Percentiles rank a stretch among this genome's conserved stretches.
phyloP scores from a whole-genome alignment of 345 rosid genomes.

The Gynandropsis gynandra region DNA sequence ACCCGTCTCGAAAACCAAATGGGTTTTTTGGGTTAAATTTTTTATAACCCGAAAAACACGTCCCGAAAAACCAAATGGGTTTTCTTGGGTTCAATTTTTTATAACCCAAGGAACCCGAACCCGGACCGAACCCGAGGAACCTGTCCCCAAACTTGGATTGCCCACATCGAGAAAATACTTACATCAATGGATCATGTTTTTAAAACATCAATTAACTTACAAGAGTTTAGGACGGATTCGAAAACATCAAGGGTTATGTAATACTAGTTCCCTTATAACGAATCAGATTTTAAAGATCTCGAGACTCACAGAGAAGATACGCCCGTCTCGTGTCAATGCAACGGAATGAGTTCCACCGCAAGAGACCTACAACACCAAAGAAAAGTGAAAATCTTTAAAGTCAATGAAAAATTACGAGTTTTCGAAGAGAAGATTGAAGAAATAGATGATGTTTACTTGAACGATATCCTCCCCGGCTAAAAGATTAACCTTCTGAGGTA shows the following conservation, averaged over 20 bases:
- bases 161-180: too few species aligned
- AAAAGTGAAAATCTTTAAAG: constrained; percentile 9
- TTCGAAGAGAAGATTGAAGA: background rate
- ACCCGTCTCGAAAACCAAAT: too few species aligned
- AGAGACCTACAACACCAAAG: constrained; percentile 51
- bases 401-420: background rate
- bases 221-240: too few species aligned
- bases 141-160: too few species aligned
- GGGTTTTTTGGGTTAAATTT: too few species aligned
- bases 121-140: too few species aligned
- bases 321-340: constrained; percentile 81
- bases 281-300: background rate
- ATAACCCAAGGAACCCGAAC: too few species aligned
- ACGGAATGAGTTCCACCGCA: constrained; percentile 99
- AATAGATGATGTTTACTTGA: constrained; percentile 42
- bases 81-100: too few species aligned
- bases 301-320: constrained; percentile 77
- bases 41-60: too few species aligned
- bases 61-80: too few species aligned
- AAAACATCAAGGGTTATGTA: background rate
- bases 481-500: constrained; percentile 88
- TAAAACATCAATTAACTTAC: too few species aligned
- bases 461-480: constrained; percentile 71
- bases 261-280: background rate
- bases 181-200: too few species aligned